Evolutionary conservation across 768 basidiomycete species (phyloP), one percentile per base, ranked within the genome.

Genomic region (Macrolepiota fuliginosa): DNA sequence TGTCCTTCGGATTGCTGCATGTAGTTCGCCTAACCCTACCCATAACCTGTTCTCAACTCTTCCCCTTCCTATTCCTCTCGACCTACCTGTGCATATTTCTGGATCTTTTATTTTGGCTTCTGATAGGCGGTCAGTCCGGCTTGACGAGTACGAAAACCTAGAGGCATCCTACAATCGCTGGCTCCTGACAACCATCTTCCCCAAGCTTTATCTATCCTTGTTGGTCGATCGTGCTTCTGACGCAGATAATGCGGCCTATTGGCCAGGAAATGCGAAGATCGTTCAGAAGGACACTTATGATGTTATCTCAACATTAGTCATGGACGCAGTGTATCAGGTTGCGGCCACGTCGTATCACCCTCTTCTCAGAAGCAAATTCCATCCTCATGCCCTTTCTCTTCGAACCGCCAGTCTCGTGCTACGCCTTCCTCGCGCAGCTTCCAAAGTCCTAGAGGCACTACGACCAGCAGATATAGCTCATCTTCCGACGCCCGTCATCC

Each of bases 71-170:
- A 71, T 77, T 3, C 32, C 67, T 1, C 79, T 73, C 5, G 66
- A 72, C 3, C 69, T 84, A 0, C 81, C 82, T 0, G 72, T 79
- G 0, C 82, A 84, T 62, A 66, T 83, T 7, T 76, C 75, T 47
- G 81, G 77, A 1, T 76, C 81, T 0, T 83, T 82, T 61, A 73
- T 79, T 42, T 69, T 83, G 2, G 74, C 82, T 0, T 73, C 79
- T 2, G 82, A 84, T 63, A 68, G 81, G 37, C 66, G 81, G 39
- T 71, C 73, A 32, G 74, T 81, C 42, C 74, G 78, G 4, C 72
- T 78, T 52, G 81, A 82, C 63, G 72, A 70, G 1, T 71, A 71
- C 32, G 66, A 65, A 35, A 70, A 67, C 32, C 54, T 65, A 2
- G 78, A 79, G 56, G 72, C 77, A 3, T 60, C 61, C 9, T 81